Evolutionary conservation across 257 asterid genomes (phyloP), one percentile per base, ranked within the genome.

Genomic region (Striga asiatica): DNA sequence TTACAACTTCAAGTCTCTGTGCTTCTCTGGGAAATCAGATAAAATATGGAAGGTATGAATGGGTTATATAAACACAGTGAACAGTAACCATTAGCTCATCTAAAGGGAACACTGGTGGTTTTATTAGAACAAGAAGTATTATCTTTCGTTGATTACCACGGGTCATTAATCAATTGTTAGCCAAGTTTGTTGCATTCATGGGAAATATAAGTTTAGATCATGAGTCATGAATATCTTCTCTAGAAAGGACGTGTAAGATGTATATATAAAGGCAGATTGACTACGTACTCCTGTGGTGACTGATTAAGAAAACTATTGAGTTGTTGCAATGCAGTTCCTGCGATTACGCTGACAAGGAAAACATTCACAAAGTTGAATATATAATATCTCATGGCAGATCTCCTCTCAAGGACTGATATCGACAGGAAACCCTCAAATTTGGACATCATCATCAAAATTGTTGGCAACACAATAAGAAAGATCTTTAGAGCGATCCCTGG

Each of bases 401-500:
- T 79, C 75, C 95, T 85, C 74, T 89, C 97, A 56, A 89, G 80
- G 42, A 89, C 37, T 31, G 97, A 85, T 70, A 68, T 79, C 53
- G 95, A 71, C 59, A 75, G 50, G 64, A 70, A 76, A 29, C 97
- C 97, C 77, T 85, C 97, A 55, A 89, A 67, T 62, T 83, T 89
- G 56, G 97, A 81, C 93, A 85, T 89, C 29, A 81, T 65, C 95
- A 89, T 88, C 76, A 88, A 50, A 59, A 88, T 74, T 29, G 87
- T 66, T 22, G 97, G 95, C 37, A 88, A 78, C 60, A 88, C 80
- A 51, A 85, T 75, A 14, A 88, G 97, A 54, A 88, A 88, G 54
- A 88, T 85, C 89, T 85, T 88, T 81, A 88, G 75, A 54, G 86
- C 89, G 48, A 88, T 70, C 58, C 95, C 94, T 9, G 97, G 95